phyloP scores from a whole-genome alignment of 129 eudicot genomes.

The Artemisia argyi region DNA sequence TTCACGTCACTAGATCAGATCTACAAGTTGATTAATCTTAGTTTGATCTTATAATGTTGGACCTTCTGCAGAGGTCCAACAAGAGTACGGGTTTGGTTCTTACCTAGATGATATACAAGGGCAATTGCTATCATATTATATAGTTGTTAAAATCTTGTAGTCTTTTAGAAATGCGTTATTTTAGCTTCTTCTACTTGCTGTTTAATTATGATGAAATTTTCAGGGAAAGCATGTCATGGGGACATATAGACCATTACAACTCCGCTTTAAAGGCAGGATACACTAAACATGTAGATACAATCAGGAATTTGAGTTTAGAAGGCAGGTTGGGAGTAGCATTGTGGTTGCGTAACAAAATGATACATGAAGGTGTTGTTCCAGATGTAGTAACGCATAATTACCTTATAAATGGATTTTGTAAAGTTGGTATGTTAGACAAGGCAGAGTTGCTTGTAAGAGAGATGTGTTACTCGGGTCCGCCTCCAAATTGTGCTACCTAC shows the following conservation, averaged over 20 bases:
- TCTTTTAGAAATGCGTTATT: background rate
- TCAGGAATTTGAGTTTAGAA: constrained; percentile 59
- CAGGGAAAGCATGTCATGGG: constrained; percentile 69
- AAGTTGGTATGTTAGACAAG: constrained; percentile 49
- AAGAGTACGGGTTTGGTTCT: background rate
- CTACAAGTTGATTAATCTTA: too few species aligned
- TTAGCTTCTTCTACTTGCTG: background rate
- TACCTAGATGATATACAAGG: background rate
- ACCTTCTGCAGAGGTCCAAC: background rate
- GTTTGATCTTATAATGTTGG: too few species aligned
- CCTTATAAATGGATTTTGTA: constrained; percentile 73
- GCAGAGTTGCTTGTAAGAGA: constrained; percentile 70
- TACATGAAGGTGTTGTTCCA: constrained; percentile 45
- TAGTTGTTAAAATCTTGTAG: background rate
- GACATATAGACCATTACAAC: constrained; percentile 16
- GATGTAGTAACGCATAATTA: constrained; percentile 74
- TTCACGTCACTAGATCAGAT: too few species aligned
- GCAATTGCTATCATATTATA: background rate
- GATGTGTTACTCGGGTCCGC: constrained; percentile 61
- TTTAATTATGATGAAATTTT: constrained; percentile 16
- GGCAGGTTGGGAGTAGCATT: constrained; percentile 68
- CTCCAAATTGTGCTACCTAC: constrained; percentile 76
- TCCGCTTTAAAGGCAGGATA: constrained; percentile 30
- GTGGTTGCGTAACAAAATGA: constrained; percentile 50
- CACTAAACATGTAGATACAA: constrained; percentile 34